Evolutionary conservation across 441 rosid species (phyloP).

Genomic region (Jatropha multifida): DNA sequence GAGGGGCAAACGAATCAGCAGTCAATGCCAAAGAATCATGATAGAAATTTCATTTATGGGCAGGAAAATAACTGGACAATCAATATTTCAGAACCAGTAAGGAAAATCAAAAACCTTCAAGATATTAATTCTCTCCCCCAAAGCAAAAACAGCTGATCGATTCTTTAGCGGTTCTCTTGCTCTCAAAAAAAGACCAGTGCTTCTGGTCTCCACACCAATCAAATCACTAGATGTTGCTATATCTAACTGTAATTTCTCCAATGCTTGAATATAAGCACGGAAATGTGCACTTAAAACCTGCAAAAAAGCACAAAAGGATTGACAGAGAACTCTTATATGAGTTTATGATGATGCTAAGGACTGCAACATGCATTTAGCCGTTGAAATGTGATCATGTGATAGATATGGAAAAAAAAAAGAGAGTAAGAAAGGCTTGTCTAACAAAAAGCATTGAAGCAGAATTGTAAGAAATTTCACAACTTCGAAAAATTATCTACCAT

Average conservation of each 20-base stretch:
- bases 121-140: constrained; percentile 90
- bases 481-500: neutral
- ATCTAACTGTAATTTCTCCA: constrained; percentile 96
- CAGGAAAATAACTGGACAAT: neutral
- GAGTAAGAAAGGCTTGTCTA: neutral
- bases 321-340: neutral
- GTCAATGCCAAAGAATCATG: neutral
- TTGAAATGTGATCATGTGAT: neutral
- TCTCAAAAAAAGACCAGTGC: constrained; percentile 78
- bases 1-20: neutral
- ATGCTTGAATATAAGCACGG: constrained; percentile 96
- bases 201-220: constrained; percentile 97
- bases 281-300: constrained; percentile 99
- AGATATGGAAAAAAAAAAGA: neutral
- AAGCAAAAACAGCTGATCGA: constrained; percentile 91
- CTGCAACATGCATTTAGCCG: neutral
- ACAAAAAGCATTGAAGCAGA: neutral
- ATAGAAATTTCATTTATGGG: constrained; percentile 7
- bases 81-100: constrained; percentile 14
- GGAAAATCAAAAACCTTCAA: constrained; percentile 60
- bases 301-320: constrained; percentile 19
- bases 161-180: constrained; percentile 93
- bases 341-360: neutral
- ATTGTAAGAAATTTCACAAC: neutral
- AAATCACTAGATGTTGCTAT: constrained; percentile 92